A percentile compares a stretch with the other conserved stretches of the same genome.
These are phyloP conservation scores for Candida loeiensis DNA, from an alignment of 805 yeast species.

Conservation along the genomic window DNA sequence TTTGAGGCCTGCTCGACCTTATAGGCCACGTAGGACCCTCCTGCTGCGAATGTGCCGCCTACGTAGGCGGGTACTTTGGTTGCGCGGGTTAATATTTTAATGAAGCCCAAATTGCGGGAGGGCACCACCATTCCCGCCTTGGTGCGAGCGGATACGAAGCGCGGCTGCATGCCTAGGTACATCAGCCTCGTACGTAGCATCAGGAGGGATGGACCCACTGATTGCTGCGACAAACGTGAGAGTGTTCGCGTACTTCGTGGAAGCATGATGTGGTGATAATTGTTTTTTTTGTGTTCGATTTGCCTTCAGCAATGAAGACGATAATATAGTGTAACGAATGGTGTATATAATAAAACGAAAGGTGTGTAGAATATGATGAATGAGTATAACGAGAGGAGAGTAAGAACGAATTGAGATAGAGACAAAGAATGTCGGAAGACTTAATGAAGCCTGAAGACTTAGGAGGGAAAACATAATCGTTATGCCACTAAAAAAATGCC, in stretches of 20 bases:
- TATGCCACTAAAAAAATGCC: conserved; percentile 19
- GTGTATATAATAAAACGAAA: too few species aligned
- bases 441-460: background rate
- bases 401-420: background rate
- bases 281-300: conserved; percentile 1
- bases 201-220: background rate
- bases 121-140: conserved; percentile 1
- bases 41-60: conserved; percentile 91
- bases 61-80: conserved; percentile 71
- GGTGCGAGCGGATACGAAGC: background rate
- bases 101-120: conserved; percentile 32
- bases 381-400: background rate
- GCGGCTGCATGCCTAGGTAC: background rate
- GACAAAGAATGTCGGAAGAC: background rate
- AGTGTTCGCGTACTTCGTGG: background rate
- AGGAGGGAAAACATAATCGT: background rate
- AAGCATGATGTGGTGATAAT: background rate
- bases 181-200: background rate
- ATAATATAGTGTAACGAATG: too few species aligned
- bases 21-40: conserved; percentile 87
- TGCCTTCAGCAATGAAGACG: background rate
- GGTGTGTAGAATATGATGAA: background rate
- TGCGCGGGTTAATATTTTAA: conserved; percentile 50
- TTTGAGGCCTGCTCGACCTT: conserved; percentile 83
- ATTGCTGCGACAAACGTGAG: background rate